phyloP scores from a whole-genome alignment of 768 basidiomycete species.

The Calocybe gangraenosa region DNA sequence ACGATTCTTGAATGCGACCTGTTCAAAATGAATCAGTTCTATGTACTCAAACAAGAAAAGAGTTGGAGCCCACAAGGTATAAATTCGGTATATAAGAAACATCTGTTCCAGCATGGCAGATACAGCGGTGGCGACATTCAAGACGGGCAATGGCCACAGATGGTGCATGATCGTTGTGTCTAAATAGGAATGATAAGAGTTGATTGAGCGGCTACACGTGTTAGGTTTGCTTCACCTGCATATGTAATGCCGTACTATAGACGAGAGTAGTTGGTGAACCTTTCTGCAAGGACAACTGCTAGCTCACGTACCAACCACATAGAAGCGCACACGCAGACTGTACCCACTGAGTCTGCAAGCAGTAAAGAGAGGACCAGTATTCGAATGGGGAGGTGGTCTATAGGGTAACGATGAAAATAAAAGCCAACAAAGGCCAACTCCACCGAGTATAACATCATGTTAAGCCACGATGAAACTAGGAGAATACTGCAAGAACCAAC shows the following conservation, averaged over 20 bases:
- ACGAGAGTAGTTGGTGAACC: neutral
- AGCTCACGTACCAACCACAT: conserved; percentile 8
- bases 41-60: neutral
- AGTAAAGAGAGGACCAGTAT: conserved; percentile 5
- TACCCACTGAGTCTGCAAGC: conserved; percentile 8
- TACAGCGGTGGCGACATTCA: conserved; percentile 3
- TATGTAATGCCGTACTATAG: conserved; percentile 3
- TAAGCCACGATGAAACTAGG: conserved; percentile 13
- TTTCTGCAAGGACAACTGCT: neutral
- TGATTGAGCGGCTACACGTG: too few relatives aligned
- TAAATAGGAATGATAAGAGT: neutral
- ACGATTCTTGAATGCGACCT: too few relatives aligned
- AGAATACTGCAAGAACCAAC: too few relatives aligned
- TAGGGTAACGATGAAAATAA: conserved; percentile 6
- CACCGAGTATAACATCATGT: conserved; percentile 8
- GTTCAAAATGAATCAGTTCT: too few relatives aligned
- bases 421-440: conserved; percentile 5
- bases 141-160: conserved; percentile 8
- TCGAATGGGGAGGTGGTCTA: conserved; percentile 1
- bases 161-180: neutral
- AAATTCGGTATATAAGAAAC: conserved; percentile 14
- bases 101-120: conserved; percentile 11
- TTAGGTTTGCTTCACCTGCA: neutral
- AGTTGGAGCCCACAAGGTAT: conserved; percentile 1
- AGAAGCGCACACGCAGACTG: conserved; percentile 4